These are phyloP conservation scores for Chenopodium album DNA, from an alignment of 148 eudicot species.

Conservation along the genomic window DNA sequence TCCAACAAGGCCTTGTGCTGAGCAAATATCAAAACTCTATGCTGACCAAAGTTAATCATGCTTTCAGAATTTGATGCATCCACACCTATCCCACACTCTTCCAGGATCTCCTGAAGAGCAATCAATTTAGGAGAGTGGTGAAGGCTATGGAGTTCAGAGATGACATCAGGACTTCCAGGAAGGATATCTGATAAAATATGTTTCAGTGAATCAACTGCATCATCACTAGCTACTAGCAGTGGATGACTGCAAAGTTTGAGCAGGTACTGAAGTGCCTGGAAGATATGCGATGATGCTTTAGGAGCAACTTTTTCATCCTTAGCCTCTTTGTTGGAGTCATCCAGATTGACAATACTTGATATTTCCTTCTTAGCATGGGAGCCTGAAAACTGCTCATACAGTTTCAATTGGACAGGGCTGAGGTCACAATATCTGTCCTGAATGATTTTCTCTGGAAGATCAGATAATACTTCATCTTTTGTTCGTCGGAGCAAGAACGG, in stretches of 20 bases:
- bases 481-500: constrained; percentile 97
- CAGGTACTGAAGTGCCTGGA: constrained; percentile 94
- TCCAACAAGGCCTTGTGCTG: constrained; percentile 97
- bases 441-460: constrained; percentile 97
- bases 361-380: constrained; percentile 85
- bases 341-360: constrained; percentile 59
- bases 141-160: constrained; percentile 77
- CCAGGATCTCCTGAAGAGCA: constrained; percentile 94
- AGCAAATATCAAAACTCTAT: constrained; percentile 96
- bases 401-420: constrained; percentile 84
- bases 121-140: constrained; percentile 97
- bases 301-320: constrained; percentile 56
- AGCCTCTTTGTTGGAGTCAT: constrained; percentile 48
- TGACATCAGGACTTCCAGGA: constrained; percentile 49
- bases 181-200: constrained; percentile 52
- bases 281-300: constrained; percentile 85
- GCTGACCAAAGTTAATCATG: constrained; percentile 74
- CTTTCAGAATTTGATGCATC: constrained; percentile 76
- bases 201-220: constrained; percentile 57
- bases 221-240: constrained; percentile 77
- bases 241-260: constrained; percentile 99
- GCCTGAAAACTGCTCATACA: constrained; percentile 90
- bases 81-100: constrained; percentile 97
- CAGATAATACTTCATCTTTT: constrained; percentile 94
- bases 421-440: constrained; percentile 99